Base-by-base conservation (phyloP, 2,329 filamentous ascomycete genomes). In the Hymenoscyphus fraxineus region DNA sequence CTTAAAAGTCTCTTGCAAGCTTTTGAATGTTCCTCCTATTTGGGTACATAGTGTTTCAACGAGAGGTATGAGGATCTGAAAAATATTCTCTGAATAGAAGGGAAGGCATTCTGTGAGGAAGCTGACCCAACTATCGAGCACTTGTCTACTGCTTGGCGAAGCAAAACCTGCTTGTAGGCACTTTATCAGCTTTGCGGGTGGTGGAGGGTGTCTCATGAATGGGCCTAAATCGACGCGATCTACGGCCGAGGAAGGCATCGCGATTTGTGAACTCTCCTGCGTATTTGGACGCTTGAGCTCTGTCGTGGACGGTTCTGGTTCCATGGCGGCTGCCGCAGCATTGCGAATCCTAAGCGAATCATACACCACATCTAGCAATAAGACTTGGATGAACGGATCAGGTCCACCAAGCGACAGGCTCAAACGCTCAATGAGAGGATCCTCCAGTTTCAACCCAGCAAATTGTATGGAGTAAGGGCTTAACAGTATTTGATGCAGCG, bases 71-170 rank as follows among this genome's bases (percentile, higher is more conserved):
- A 99, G 80, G 60, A 95, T 90, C 73, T 97, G 91, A 75, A 97
- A 97, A 57, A 97, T 92, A 5, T 89, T 87, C 55, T 91, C 88
- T 0, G 90, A 85, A 76, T 96, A 97, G 15, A 96, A 82, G 0
- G 93, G 92, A 38, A 99, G 80, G 56, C 92, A 91, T 73, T 94
- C 90, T 4, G 87, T 85, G 7, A 99, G 81, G 70, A 99, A 93
- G 38, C 85, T 83, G 10, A 97, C 88, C 96, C 96, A 99, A 74
- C 91, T 93, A 71, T 98, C 93, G 41, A 99, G 80, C 6, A 96
- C 88, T 9, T 87, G 82, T 5, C 92, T 87, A 69, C 91, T 93
- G 61, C 82, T 87, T 2, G 83, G 75, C 3, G 92, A 91, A 62
- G 90, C 87, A 59, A 99, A 88, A 0, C 93, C 95, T 57, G 88